Conservation (phyloP, 352 stramenopile genomes). For the Pseudoperonospora humuli region DNA sequence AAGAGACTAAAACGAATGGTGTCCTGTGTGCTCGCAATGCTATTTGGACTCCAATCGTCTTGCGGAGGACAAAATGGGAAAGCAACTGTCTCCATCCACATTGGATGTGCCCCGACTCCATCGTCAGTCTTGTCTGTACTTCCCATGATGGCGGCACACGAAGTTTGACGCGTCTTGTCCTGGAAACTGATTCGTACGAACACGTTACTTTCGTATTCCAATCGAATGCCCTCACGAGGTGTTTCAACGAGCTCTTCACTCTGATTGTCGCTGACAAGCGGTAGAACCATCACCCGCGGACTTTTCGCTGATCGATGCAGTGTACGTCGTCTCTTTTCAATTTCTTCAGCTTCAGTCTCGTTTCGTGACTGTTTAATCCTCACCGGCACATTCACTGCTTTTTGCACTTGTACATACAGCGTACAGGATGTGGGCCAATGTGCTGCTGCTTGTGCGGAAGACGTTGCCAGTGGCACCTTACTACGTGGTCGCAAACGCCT, state of each 20-base stretch:
- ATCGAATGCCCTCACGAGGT: too few relatives aligned
- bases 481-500: conserved; percentile 43
- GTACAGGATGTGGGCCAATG: conserved; percentile 60
- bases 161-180: conserved; percentile 68
- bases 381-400: conserved; percentile 65
- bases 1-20: conserved; percentile 83
- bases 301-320: conserved; percentile 21
- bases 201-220: too few relatives aligned
- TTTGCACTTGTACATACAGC: conserved; percentile 81
- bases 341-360: conserved; percentile 9
- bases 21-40: conserved; percentile 65
- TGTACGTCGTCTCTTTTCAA: conserved; percentile 9
- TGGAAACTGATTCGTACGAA: too few relatives aligned
- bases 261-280: neutral
- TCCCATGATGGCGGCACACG: conserved; percentile 26
- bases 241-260: too few relatives aligned
- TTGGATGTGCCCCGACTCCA: conserved; percentile 11
- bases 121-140: too few relatives aligned
- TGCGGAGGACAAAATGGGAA: too few relatives aligned
- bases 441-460: conserved; percentile 4
- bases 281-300: conserved; percentile 2
- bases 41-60: conserved; percentile 73
- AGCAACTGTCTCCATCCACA: too few relatives aligned
- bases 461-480: conserved; percentile 11
- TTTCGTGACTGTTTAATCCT: conserved; percentile 23